phyloP scores from a whole-genome alignment of 1,284 basidiomycete genomes.

The Cerioporus squamosus region DNA sequence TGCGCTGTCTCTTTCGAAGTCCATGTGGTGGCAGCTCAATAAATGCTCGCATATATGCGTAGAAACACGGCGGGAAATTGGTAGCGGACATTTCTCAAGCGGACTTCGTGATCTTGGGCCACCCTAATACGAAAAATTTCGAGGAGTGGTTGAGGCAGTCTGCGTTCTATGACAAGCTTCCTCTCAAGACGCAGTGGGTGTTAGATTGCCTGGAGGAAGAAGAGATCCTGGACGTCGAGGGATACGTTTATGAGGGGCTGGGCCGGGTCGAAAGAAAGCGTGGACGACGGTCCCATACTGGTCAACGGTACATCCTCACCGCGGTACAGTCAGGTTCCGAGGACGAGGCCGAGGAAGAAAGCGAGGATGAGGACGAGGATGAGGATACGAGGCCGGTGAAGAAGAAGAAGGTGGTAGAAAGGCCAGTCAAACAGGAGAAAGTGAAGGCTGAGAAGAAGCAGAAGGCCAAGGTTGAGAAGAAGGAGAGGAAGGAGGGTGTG shows the following conservation, averaged over 20 bases:
- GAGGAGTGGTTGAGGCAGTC: conserved; percentile 45
- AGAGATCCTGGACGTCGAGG: conserved; percentile 48
- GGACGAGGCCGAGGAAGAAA: conserved; percentile 2
- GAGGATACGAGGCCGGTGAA: background rate
- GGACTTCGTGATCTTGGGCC: conserved; percentile 60
- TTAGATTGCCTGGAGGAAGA: conserved; percentile 53
- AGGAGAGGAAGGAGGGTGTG: background rate
- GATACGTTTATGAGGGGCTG: conserved; percentile 35
- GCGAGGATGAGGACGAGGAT: background rate
- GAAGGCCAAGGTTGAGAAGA: conserved; percentile 1
- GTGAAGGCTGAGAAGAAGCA: background rate
- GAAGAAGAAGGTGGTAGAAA: conserved; percentile 2
- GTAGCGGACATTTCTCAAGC: conserved; percentile 53
- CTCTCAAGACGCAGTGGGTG: conserved; percentile 58
- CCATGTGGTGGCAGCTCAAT: background rate
- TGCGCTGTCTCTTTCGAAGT: background rate
- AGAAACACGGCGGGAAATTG: conserved; percentile 70
- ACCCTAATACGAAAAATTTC: conserved; percentile 50
- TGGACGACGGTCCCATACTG: conserved; percentile 17
- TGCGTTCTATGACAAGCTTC: conserved; percentile 40
- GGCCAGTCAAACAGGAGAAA: conserved; percentile 3
- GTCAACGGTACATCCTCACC: conserved; percentile 11
- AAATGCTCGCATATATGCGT: conserved; percentile 3
- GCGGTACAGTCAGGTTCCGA: conserved; percentile 6
- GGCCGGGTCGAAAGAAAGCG: conserved; percentile 23